Evolutionary conservation across 768 basidiomycete species (phyloP).

Genomic region (Pholiota microspora): DNA sequence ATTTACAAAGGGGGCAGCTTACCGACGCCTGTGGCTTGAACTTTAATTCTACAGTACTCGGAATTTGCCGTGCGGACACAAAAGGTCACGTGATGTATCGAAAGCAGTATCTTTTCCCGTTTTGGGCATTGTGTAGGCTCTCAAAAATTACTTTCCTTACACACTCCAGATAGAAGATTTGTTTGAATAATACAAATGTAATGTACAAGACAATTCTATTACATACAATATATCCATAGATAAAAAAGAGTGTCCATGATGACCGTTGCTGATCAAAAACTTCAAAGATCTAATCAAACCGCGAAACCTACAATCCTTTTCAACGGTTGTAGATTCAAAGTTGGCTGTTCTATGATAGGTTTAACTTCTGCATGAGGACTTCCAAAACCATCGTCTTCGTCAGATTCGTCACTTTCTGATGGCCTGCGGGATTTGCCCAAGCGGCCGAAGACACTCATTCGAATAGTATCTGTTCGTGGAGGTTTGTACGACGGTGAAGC

Average conservation of each 20-base stretch:
- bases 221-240: conserved; percentile 8
- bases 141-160: no score
- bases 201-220: conserved; percentile 4
- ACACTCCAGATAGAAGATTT: background rate
- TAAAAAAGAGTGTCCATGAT: no score
- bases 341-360: conserved; percentile 44
- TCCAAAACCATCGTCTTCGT: conserved; percentile 53
- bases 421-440: conserved; percentile 46
- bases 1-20: conserved; percentile 16
- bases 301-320: conserved; percentile 61
- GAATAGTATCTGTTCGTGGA: conserved; percentile 39
- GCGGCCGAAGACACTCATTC: conserved; percentile 63
- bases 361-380: conserved; percentile 36
- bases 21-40: conserved; percentile 40
- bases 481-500: conserved; percentile 36
- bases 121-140: no score
- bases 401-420: conserved; percentile 58
- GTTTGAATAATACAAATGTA: background rate
- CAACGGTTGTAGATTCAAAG: conserved; percentile 56
- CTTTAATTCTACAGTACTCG: conserved; percentile 39
- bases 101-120: no score
- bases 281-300: conserved; percentile 20
- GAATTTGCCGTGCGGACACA: conserved; percentile 11
- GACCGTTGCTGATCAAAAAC: no score
- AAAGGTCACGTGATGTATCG: conserved; percentile 7